phyloP scores from a whole-genome alignment of 495 filamentous ascomycete genomes.

The Aspergillus conjunctus region DNA sequence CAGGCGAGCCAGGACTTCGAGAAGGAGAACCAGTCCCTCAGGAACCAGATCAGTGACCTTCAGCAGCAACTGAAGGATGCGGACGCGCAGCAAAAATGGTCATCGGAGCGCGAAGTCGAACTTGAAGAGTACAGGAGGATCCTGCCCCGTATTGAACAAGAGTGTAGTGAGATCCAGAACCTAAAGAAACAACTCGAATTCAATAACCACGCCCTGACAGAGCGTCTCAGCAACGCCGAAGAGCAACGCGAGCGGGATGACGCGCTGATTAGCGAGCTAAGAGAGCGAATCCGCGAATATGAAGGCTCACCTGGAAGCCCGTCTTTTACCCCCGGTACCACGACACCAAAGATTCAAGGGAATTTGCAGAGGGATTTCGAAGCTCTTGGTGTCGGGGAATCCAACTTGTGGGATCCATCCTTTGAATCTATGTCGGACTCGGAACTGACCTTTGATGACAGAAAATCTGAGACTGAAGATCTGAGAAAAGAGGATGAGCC shows the following conservation, averaged over 20 bases:
- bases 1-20: slow-evolving; percentile 70
- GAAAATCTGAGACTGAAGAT: slow-evolving; percentile 49
- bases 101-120: slow-evolving; percentile 53
- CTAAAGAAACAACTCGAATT: slow-evolving; percentile 59
- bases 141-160: slow-evolving; percentile 61
- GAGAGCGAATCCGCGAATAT: slow-evolving; percentile 54
- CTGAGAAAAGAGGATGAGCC: slow-evolving; percentile 46
- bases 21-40: slow-evolving; percentile 67
- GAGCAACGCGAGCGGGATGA: slow-evolving; percentile 59
- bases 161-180: slow-evolving; percentile 59
- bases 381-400: slow-evolving; percentile 45
- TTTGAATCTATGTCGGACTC: not conserved
- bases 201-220: slow-evolving; percentile 58
- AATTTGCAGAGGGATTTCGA: slow-evolving; percentile 52
- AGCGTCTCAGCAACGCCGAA: slow-evolving; percentile 54
- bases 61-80: slow-evolving; percentile 60
- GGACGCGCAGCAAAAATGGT: slow-evolving; percentile 47
- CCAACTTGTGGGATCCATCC: slow-evolving; percentile 38
- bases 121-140: slow-evolving; percentile 61
- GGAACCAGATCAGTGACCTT: slow-evolving; percentile 59
- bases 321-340: slow-evolving; percentile 41
- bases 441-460: slow-evolving; percentile 26
- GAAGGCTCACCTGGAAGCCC: slow-evolving; percentile 48
- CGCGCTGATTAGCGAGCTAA: slow-evolving; percentile 56
- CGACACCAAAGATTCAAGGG: slow-evolving; percentile 45